Base-by-base conservation (phyloP, 2,329 filamentous ascomycete genomes). In the Colletotrichum falcatum region DNA sequence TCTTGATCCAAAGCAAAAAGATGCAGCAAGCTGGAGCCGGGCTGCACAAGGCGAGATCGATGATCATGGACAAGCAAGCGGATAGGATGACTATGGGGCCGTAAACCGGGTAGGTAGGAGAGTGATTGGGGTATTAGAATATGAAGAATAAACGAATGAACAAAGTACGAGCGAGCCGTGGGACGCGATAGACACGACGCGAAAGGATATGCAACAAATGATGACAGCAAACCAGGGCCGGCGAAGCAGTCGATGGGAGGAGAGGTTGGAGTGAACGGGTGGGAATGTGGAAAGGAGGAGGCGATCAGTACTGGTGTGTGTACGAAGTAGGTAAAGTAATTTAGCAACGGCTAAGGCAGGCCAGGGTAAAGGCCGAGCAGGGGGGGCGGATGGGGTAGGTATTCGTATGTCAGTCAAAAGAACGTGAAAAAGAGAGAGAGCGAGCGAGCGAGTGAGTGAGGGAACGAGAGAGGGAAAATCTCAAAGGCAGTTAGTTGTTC, bases 271-370 rank as follows among this genome's bases (percentile, higher is more conserved):
- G 59, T 54, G 65, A 71, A 56, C 49, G 53, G 44, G 69, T 61
- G 65, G 68, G 59, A 71, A 71, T 71, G 69, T 71, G 65, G 61
- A 69, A 71, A 71, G 66, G 69, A 71, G 68, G 66, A 69, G 55
- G 66, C 68, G 68, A 71, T 68, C 69, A 48, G 44, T 56, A 39
- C 35, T 37, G 53, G 53, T 23, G 53, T 56, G 54, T 56, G 14
- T 18, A n/a, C n/a, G n/a, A n/a, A n/a, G n/a, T n/a, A 14, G 30
- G 28, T 33, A 33, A 28, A 37, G 33, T 20, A 51, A 61, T 51
- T 51, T 37, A 35, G 59, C 44, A 61, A 49, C 59, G 59, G 44
- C 59, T 51, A 61, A 61, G 44, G 59, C 46, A 61, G 59, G 46
- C 11, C 33, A 61, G 59, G 44, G 59, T 51, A 37, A 51, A 37